phyloP scores from a whole-genome alignment of 805 yeast genomes.

The Spathaspora hagerdaliae region DNA sequence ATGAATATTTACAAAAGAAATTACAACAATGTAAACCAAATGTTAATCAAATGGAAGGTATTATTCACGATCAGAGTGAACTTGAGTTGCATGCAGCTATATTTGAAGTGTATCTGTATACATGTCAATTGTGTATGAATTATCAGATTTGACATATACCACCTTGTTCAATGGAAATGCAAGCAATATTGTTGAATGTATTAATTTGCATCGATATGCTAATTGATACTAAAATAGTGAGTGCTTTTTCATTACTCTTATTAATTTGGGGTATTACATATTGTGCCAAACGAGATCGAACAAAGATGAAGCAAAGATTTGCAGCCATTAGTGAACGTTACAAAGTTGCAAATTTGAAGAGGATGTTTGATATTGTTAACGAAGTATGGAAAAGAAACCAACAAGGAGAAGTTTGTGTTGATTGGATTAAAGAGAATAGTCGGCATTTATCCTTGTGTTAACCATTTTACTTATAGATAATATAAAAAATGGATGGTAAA shows the following conservation, averaged over 20 bases:
- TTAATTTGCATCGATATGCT: conserved; percentile 12
- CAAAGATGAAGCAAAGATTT: conserved; percentile 13
- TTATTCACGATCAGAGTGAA: conserved; percentile 5
- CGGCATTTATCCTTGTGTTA: conserved; percentile 5
- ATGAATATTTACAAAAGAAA: background rate
- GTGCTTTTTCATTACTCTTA: conserved; percentile 15
- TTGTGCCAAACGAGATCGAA: conserved; percentile 15
- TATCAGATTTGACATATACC: conserved; percentile 11
- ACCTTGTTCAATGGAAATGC: conserved; percentile 12
- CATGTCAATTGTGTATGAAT: conserved; percentile 13
- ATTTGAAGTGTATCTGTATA: conserved; percentile 12
- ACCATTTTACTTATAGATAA: too few relatives aligned
- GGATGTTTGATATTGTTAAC: conserved; percentile 12
- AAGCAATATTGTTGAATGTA: conserved; percentile 6
- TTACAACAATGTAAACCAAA: conserved; percentile 8
- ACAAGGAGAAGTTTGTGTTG: conserved; percentile 11
- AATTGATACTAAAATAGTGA: conserved; percentile 11
- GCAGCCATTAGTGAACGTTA: conserved; percentile 7
- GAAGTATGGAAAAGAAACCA: conserved; percentile 19
- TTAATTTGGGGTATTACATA: conserved; percentile 24
- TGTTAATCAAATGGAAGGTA: conserved; percentile 5
- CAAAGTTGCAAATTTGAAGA: conserved; percentile 16
- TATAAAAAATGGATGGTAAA: too few relatives aligned
- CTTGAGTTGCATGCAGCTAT: conserved; percentile 8
- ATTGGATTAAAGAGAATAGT: conserved; percentile 19